Conservation (phyloP, 495 filamentous ascomycete genomes). For the Penicillium argentinense region DNA sequence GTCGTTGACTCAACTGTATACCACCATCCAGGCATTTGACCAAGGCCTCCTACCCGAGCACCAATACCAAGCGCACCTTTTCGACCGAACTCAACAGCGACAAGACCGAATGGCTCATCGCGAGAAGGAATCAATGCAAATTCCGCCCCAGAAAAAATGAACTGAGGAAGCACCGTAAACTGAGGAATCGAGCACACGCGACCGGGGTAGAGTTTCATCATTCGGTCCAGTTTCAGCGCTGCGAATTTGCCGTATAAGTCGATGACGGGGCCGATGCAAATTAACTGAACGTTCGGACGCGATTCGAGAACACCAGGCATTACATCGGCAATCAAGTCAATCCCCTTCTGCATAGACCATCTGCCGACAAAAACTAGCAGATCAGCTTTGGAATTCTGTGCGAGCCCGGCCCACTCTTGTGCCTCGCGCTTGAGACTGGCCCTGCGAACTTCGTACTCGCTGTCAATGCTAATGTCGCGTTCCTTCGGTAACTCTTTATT, state of each 20-base stretch:
- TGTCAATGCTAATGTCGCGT: slow-evolving; percentile 56
- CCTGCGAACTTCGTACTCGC: slow-evolving; percentile 55
- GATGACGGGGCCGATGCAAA: slow-evolving; percentile 72
- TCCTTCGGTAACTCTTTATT: slow-evolving; percentile 53
- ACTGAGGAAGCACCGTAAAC: slow-evolving; percentile 72
- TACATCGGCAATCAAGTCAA: slow-evolving; percentile 77
- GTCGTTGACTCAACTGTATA: slow-evolving; percentile 68
- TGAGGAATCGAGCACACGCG: slow-evolving; percentile 75
- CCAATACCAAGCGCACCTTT: slow-evolving; percentile 78
- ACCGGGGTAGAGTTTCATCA: slow-evolving; percentile 77
- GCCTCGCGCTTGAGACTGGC: slow-evolving; percentile 63
- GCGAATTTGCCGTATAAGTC: slow-evolving; percentile 80
- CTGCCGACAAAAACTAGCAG: slow-evolving; percentile 77
- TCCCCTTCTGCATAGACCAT: slow-evolving; percentile 78
- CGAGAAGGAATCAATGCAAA: slow-evolving; percentile 78
- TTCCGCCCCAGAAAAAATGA: slow-evolving; percentile 76
- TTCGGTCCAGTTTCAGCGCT: slow-evolving; percentile 65
- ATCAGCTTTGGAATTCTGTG: slow-evolving; percentile 65
- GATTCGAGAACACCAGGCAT: slow-evolving; percentile 71
- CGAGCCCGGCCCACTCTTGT: slow-evolving; percentile 73
- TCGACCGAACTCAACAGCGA: slow-evolving; percentile 77
- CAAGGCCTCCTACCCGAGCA: slow-evolving; percentile 64
- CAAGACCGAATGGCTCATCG: slow-evolving; percentile 80
- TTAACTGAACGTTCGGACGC: slow-evolving; percentile 64
- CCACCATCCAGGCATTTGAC: slow-evolving; percentile 81